Conservation (phyloP, 768 basidiomycete genomes). For the Pleurotus eryngii region DNA sequence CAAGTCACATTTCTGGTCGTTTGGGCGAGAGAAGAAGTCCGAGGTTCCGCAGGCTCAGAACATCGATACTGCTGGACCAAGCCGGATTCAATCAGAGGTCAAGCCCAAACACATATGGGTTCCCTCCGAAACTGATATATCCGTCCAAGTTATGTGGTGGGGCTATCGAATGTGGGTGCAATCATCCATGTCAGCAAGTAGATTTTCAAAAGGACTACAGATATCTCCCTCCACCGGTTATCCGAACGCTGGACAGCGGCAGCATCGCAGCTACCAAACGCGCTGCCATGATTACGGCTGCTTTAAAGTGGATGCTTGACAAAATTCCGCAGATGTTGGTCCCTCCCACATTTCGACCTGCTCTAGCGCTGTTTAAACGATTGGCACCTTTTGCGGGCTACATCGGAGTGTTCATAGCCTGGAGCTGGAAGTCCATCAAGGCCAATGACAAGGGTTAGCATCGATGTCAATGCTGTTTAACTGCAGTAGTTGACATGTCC, state of each 20-base stretch:
- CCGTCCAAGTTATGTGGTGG: constrained; percentile 77
- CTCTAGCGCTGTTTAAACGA: constrained; percentile 55
- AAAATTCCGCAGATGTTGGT: constrained; percentile 58
- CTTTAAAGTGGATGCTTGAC: constrained; percentile 68
- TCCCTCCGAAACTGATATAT: constrained; percentile 71
- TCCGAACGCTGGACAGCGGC: constrained; percentile 58
- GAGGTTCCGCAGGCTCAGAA: not conserved
- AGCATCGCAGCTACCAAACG: constrained; percentile 69
- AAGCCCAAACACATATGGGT: constrained; percentile 46
- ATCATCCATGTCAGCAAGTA: not conserved
- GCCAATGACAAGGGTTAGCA: constrained; percentile 61
- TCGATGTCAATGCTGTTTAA: constrained; percentile 9
- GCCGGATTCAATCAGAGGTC: constrained; percentile 14
- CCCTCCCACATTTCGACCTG: constrained; percentile 57
- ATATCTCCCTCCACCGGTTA: constrained; percentile 74
- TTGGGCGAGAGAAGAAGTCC: constrained; percentile 11
- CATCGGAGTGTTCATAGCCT: constrained; percentile 73
- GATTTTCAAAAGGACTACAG: constrained; percentile 22
- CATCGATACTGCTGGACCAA: not conserved
- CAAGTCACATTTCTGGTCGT: constrained; percentile 7
- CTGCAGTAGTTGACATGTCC: constrained; percentile 2
- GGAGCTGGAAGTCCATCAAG: constrained; percentile 72
- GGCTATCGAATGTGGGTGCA: constrained; percentile 58
- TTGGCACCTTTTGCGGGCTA: constrained; percentile 67
- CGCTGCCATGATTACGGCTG: constrained; percentile 70